Base-by-base conservation (phyloP, 352 stramenopile species). In the Phytophthora palmivora region DNA sequence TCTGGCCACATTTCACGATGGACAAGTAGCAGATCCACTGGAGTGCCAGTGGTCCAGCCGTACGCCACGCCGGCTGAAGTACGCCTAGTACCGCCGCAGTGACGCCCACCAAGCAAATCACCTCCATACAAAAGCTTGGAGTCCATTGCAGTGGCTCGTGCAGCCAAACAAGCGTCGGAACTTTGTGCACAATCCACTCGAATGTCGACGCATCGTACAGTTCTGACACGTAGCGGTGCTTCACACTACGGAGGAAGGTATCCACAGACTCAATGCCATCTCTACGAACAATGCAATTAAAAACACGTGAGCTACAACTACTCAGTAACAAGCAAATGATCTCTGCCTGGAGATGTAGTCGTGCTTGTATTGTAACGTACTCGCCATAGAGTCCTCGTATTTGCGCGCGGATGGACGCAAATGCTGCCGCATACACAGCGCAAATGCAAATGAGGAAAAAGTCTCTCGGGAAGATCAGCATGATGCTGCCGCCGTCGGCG, bases 401-500 rank as follows among this genome's bases (percentile, higher is more conserved):
- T 74, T 97, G 89, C 6, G 68, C 41, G 39, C 81, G 89, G 52
- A 95, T 93, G 3, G 88, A 97, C 14, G 79, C 73, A 48, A 96
- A 97, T 10, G 92, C 88, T 28, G 39, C 44, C 12, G 55, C 59
- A 43, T 91, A 90, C 38, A 92, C 59, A 1, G 36, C 53, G 37
- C 73, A 87, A 47, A 89, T 43, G 7, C 58, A 63, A 26, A 71
- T 72, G 15, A 89, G 58, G n/a, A 88, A 87, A 36, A 34, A 36
- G 11, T 68, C 45, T 22, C 76, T 67, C 7, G 64, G 71, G 62
- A 86, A 86, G 26, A 19, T 24, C 32, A 76, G 52, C 60, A 61
- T 68, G 45, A 16, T 22, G n/a, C n/a, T n/a, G 18, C 38, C 47
- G 45, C 41, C 42, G 57, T 59, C 57, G 57, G 46, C 38, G 22